These are phyloP conservation scores for Pulveroboletus sp. DNA, from an alignment of 768 basidiomycete genomes.

Conservation along the genomic window DNA sequence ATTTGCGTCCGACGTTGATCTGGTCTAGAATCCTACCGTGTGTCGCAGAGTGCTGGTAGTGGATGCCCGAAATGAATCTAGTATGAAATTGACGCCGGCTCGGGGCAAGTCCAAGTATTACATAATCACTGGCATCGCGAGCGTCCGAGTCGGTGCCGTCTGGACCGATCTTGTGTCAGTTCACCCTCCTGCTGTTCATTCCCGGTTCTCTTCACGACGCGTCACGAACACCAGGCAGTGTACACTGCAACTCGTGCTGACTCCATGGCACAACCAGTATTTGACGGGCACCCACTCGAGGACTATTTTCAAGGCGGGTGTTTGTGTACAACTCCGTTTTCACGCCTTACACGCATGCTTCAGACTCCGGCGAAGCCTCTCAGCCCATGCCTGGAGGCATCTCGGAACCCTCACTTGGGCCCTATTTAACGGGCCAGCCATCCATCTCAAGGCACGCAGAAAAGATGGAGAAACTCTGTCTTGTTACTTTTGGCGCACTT, in stretches of 20 bases:
- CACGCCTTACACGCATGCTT: conserved; percentile 13
- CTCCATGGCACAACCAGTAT: conserved; percentile 73
- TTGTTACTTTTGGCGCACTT: conserved; percentile 16
- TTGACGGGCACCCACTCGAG: conserved; percentile 74
- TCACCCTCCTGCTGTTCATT: conserved; percentile 21
- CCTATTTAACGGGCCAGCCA: conserved; percentile 9
- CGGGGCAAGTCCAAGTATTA: too few species aligned
- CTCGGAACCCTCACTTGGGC: conserved; percentile 30
- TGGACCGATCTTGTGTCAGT: conserved; percentile 10
- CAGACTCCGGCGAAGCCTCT: conserved; percentile 60
- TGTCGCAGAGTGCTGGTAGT: too few species aligned
- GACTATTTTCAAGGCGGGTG: conserved; percentile 63
- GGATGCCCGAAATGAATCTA: too few species aligned
- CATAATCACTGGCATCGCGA: neutral
- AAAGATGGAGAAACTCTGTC: conserved; percentile 28
- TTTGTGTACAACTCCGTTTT: conserved; percentile 1
- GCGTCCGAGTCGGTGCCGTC: too few species aligned
- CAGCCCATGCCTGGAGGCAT: conserved; percentile 58
- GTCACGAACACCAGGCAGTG: conserved; percentile 23
- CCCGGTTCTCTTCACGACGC: conserved; percentile 12
- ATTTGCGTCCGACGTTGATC: too few species aligned
- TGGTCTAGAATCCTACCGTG: too few species aligned
- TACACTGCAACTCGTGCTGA: conserved; percentile 15
- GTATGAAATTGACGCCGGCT: too few species aligned
- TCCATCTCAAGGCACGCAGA: conserved; percentile 18